Evolutionary conservation across 345 rosid species (phyloP).

Genomic region (Carallia brachiata): DNA sequence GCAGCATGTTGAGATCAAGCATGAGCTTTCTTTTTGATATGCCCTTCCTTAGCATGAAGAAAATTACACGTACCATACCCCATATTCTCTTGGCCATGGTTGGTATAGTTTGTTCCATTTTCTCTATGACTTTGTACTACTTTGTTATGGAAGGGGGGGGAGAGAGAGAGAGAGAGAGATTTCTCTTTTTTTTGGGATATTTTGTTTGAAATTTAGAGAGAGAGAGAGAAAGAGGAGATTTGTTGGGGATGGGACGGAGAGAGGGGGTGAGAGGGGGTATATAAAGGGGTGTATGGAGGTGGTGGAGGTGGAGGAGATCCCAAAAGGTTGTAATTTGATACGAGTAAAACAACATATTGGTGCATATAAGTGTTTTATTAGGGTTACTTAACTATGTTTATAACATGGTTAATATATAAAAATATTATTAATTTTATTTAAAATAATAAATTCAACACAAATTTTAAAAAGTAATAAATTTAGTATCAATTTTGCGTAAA

Average conservation of each 20-base stretch:
- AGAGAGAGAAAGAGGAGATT: constrained; percentile 1
- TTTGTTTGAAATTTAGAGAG: too few species aligned
- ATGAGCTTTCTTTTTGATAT: constrained; percentile 58
- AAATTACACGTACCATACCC: constrained; percentile 54
- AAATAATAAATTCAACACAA: too few species aligned
- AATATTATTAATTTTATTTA: too few species aligned
- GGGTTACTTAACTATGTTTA: not conserved
- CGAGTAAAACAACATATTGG: constrained; percentile 7
- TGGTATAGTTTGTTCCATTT: constrained; percentile 45
- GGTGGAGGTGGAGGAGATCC: not conserved
- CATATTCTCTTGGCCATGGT: constrained; percentile 54
- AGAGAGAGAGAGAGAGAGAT: constrained; percentile 12
- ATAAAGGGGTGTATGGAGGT: constrained; percentile 34
- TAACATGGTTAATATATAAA: not conserved
- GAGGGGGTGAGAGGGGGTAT: constrained; percentile 22
- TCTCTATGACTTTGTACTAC: constrained; percentile 15
- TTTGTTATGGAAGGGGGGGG: constrained; percentile 1
- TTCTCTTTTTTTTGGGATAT: not conserved
- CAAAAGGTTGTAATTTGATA: not conserved
- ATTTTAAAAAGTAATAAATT: too few species aligned
- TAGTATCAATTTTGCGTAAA: too few species aligned
- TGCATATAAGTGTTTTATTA: constrained; percentile 5
- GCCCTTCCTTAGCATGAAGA: constrained; percentile 72
- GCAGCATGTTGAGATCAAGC: constrained; percentile 65
- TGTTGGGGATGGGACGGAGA: constrained; percentile 28